Evolutionary conservation across 768 basidiomycete species (phyloP).

Genomic region (Auricularia sp.): DNA sequence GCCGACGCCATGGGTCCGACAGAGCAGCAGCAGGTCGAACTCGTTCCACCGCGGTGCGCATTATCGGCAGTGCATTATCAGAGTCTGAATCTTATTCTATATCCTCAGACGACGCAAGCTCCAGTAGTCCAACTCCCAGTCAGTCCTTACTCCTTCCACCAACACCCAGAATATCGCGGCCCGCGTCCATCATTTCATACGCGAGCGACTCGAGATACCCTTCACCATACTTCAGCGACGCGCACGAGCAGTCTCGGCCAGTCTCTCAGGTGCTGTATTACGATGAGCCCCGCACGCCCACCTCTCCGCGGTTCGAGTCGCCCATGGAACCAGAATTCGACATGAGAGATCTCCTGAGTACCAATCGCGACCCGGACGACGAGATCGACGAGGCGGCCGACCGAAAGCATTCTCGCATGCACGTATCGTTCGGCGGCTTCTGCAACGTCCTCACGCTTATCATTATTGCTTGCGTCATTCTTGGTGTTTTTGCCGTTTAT

Average conservation of each 20-base stretch:
- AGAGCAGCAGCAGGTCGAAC: too few relatives aligned
- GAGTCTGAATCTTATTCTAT: too few relatives aligned
- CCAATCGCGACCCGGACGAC: conserved; percentile 62
- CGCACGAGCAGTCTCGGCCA: background rate
- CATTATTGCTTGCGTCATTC: conserved; percentile 46
- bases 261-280: background rate
- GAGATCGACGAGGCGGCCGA: conserved; percentile 77
- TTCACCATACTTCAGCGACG: background rate
- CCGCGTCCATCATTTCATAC: background rate
- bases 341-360: background rate
- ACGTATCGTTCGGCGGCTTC: conserved; percentile 51
- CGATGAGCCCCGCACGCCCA: background rate
- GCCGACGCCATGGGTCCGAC: too few relatives aligned
- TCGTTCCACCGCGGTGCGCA: too few relatives aligned
- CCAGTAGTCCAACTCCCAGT: too few relatives aligned
- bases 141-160: background rate
- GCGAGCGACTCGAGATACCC: background rate
- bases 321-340: too few relatives aligned
- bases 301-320: too few relatives aligned
- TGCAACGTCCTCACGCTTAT: conserved; percentile 40
- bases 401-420: conserved; percentile 47
- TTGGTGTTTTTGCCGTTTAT: conserved; percentile 59
- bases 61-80: too few relatives aligned
- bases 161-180: background rate
- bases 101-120: too few relatives aligned